Conservation (phyloP, 805 yeast genomes). For the Suhomyces vadensis region DNA sequence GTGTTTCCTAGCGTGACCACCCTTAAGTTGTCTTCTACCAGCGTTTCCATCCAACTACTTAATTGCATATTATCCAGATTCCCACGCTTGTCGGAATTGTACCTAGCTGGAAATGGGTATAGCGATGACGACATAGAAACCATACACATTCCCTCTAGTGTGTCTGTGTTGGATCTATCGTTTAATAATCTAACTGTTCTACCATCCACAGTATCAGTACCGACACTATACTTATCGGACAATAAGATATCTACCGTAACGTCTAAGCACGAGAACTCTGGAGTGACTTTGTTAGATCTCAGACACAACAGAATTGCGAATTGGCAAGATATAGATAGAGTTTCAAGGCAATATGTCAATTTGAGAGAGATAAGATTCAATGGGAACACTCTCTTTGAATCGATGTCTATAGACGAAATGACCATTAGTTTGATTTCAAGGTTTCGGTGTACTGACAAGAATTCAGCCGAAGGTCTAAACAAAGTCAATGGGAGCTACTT, state of each 20-base stretch:
- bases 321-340: conserved; percentile 52
- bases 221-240: conserved; percentile 33
- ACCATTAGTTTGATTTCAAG: conserved; percentile 49
- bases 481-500: conserved; percentile 62
- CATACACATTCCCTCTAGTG: conserved; percentile 1
- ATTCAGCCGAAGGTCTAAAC: conserved; percentile 23
- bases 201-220: conserved; percentile 21
- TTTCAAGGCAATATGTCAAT: conserved; percentile 39
- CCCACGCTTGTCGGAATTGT: conserved; percentile 36
- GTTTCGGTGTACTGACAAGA: conserved; percentile 21
- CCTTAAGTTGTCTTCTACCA: conserved; percentile 30
- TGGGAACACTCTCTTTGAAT: conserved; percentile 51
- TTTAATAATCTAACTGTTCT: conserved; percentile 39
- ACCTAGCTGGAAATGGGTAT: conserved; percentile 37
- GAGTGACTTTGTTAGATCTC: conserved; percentile 44
- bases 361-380: conserved; percentile 50
- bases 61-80: conserved; percentile 28
- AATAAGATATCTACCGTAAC: conserved; percentile 29
- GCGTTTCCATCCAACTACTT: conserved; percentile 18
- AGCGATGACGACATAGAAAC: conserved; percentile 17
- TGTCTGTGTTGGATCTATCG: conserved; percentile 32
- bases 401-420: conserved; percentile 31
- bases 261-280: not conserved
- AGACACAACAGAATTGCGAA: conserved; percentile 47
- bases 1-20: conserved; percentile 12